Conservation (phyloP, 129 eudicot species). For the Flaveria linearis region DNA sequence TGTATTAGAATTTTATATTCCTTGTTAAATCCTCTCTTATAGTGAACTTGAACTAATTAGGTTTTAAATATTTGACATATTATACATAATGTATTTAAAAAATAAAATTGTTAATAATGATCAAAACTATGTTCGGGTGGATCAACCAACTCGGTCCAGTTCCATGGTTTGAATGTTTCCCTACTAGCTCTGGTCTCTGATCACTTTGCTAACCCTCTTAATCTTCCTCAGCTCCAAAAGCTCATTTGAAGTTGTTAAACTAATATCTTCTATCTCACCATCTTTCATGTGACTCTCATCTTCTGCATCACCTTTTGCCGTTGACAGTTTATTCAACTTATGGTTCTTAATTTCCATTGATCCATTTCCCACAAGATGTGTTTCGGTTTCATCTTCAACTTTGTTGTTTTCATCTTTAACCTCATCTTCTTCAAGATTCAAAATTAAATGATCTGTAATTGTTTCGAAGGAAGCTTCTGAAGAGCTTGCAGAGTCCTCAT, state of each 20-base stretch:
- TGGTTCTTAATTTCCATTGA: conserved; percentile 5
- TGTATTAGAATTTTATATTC: too few species aligned
- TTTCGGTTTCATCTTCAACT: conserved; percentile 10
- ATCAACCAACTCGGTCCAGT: background rate
- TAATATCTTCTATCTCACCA: conserved; percentile 16
- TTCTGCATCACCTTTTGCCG: background rate
- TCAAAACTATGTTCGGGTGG: background rate
- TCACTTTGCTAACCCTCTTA: conserved; percentile 24
- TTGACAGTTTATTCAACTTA: background rate
- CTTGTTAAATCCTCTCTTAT: background rate
- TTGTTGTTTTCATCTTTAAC: conserved; percentile 12
- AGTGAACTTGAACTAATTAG: background rate
- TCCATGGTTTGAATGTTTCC: conserved; percentile 3
- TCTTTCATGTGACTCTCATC: background rate
- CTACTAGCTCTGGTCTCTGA: conserved; percentile 1
- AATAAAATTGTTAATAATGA: background rate
- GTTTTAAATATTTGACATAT: background rate
- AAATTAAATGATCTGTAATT: conserved; percentile 9
- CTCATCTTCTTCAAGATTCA: conserved; percentile 15
- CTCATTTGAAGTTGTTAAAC: conserved; percentile 27
- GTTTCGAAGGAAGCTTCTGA: conserved; percentile 27
- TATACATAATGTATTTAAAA: background rate
- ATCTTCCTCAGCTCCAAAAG: conserved; percentile 28
- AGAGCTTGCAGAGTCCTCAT: conserved; percentile 16
- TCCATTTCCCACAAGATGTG: conserved; percentile 1